Evolutionary conservation across 768 basidiomycete species (phyloP), one percentile per base, ranked within the genome.

Genomic region (Amanita molliuscula): DNA sequence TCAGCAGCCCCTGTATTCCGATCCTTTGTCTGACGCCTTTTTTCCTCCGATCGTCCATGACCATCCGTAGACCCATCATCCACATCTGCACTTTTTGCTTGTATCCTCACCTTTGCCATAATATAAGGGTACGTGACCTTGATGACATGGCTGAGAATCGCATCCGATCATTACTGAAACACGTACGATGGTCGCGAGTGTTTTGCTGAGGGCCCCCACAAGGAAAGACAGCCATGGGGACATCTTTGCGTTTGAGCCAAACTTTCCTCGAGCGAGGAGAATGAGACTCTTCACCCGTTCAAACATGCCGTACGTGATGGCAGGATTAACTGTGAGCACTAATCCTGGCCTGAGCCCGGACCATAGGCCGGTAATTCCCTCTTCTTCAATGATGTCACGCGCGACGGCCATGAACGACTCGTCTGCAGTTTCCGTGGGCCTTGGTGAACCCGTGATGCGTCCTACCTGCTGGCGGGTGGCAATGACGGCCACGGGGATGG

Each of bases 401-500:
- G 84, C 90, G 7, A 96, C 86, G 26, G 72, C 75, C 18, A 88
- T 53, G 69, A 99, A 87, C 0, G 86, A 86, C 54, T 88, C 84
- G 58, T 84, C 81, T 3, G 54, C 57, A 21, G 59, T 50, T 46
- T 63, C 65, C 33, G 58, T 35, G 16, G 42, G 53, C 29, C 23
- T 10, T 13, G 21, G 36, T 25, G 9, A 10, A 6, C 10, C 15
- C 6, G 29, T 23, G n/a, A 50, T 31, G 11, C 71, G 73, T 37
- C 88, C 87, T 44, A 98, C 78, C 67, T 99, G 96, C 65, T 99
- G 96, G 11, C 96, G 80, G 3, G 95, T 98, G 13, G 96, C 96
- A 59, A 99, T 96, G 45, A 98, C 95, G 6, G 91, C 81, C 11
- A 98, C 95, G 8, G 96, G 96, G 56, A 98, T 96, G 18, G 96